Base-by-base conservation (phyloP, 2,329 filamentous ascomycete species). In the Arthroderma sp. region DNA sequence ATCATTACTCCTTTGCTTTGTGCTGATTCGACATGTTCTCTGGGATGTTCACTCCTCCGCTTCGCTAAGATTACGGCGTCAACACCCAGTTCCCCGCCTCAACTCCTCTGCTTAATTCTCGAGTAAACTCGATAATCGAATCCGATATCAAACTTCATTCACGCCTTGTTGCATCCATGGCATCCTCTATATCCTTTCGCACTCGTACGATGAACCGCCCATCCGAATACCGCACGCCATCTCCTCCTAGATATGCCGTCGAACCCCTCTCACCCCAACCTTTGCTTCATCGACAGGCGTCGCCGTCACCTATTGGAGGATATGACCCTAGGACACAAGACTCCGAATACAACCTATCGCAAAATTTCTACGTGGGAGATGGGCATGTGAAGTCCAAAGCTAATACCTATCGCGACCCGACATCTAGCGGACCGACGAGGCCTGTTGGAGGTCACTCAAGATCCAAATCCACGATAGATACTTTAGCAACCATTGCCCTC, bases 401-500 rank as follows among this genome's bases (percentile, higher is more conserved):
- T 22, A 22, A 22, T 22, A 22, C 15, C 15, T 22, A 22, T 22
- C 15, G 15, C 15, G 15, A 22, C 15, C 15, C 15, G 15, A 8
- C 15, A 5, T n/a, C 27, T 7, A 10, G 34, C 28, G 15, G 36
- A 11, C 38, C 40, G 31, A 36, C 34, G 29, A 42, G 30, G 29
- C 58, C 39, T 54, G 60, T 45, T 22, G 55, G 48, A 22, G 53
- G 64, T 43, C 67, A 70, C 56, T 62, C 65, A 45, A 60, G 67
- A 42, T 66, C 66, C 37, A 63, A 62, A 47, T 70, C 67, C 10
- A 69, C 64, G 40, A 70, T 70, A 48, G 65, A 72, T 54, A 66
- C 68, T 34, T 64, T 72, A 51, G 68, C 69, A 48, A 71, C 66
- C 42, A 70, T 71, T 54, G 69, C 69, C 38, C 62, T 72, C 50